These are phyloP conservation scores for Cucumis hystrix DNA, from an alignment of 306 rosid genomes.

Conservation along the genomic window DNA sequence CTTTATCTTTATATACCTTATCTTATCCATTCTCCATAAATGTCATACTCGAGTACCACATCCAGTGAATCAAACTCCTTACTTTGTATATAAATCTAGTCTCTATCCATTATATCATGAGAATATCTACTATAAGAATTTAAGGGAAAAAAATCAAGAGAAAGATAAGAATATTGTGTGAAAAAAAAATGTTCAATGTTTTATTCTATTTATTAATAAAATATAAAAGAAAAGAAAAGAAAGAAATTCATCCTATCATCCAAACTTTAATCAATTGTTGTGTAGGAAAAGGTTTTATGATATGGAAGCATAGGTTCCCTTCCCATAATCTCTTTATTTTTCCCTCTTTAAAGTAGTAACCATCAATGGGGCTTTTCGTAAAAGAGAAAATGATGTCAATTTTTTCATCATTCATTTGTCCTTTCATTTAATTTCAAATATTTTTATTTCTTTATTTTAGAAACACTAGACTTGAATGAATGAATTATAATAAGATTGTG, in stretches of 20 bases:
- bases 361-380: neutral
- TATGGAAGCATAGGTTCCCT: neutral
- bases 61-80: neutral
- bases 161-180: too few relatives aligned
- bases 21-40: neutral
- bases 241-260: too few relatives aligned
- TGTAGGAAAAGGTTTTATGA: neutral
- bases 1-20: neutral
- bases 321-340: neutral
- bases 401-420: neutral
- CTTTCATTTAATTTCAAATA: neutral
- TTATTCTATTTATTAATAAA: too few relatives aligned
- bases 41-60: too few relatives aligned
- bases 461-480: too few relatives aligned
- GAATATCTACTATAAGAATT: too few relatives aligned
- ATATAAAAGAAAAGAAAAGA: too few relatives aligned
- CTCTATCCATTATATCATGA: too few relatives aligned
- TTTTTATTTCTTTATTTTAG: neutral
- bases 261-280: neutral
- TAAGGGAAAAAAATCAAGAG: too few relatives aligned
- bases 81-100: neutral
- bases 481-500: too few relatives aligned
- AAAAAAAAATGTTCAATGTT: too few relatives aligned
- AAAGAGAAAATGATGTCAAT: neutral
- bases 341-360: neutral